Evolutionary conservation across 805 yeast genomes (phyloP).

Genomic region (Metschnikowia borealis): DNA sequence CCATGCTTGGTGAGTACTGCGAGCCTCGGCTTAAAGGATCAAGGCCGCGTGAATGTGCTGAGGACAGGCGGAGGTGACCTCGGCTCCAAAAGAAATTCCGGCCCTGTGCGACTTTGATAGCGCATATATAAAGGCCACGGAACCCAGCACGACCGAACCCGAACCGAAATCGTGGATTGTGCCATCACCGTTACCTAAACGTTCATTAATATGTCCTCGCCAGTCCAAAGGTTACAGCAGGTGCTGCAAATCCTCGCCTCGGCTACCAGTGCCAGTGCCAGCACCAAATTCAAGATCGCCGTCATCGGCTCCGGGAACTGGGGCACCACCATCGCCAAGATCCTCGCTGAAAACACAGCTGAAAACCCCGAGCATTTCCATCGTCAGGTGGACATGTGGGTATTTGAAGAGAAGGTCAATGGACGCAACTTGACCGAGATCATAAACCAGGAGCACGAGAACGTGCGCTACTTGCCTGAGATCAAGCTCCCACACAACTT

Average conservation of each 20-base stretch:
- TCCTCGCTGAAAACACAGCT: slow-evolving; percentile 81
- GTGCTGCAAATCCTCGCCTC: slow-evolving; percentile 16
- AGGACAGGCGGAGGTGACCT: not conserved
- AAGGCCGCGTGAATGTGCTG: not conserved
- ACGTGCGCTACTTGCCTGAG: slow-evolving; percentile 90
- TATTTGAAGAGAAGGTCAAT: slow-evolving; percentile 75
- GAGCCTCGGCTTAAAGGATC: slow-evolving; percentile 3
- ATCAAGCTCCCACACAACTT: slow-evolving; percentile 83
- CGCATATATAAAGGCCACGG: not conserved
- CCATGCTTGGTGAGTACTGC: not conserved
- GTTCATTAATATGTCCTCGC: slow-evolving; percentile 8
- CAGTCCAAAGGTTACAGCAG: slow-evolving; percentile 19
- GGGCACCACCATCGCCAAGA: slow-evolving; percentile 97
- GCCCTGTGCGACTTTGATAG: not conserved
- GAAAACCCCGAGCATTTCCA: slow-evolving; percentile 71
- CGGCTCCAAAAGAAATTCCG: not conserved
- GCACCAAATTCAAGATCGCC: slow-evolving; percentile 33
- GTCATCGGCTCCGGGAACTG: slow-evolving; percentile 94
- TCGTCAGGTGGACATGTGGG: slow-evolving; percentile 91
- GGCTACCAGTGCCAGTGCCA: slow-evolving; percentile 10
- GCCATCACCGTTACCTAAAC: not conserved
- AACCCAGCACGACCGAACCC: not conserved
- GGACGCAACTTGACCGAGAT: slow-evolving; percentile 84
- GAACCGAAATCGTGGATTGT: not conserved
- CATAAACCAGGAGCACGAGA: slow-evolving; percentile 86